Evolutionary conservation across 176 grass and related monocot genomes (phyloP).

Genomic region (Carex pumila): DNA sequence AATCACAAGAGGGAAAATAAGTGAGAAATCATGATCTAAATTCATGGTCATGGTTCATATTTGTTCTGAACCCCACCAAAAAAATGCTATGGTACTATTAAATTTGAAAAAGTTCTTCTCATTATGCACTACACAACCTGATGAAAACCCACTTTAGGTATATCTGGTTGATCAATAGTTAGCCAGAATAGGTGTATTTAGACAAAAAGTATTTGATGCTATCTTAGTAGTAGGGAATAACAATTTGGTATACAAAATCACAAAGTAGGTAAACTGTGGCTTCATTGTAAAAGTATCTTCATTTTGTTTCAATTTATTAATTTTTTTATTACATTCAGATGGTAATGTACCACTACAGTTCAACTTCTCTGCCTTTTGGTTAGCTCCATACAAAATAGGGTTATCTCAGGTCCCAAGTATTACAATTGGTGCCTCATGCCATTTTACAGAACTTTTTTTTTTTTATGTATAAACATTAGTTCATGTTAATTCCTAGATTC

Average conservation of each 20-base stretch:
- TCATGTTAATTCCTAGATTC: neutral
- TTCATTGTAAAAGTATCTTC: neutral
- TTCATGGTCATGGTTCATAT: neutral
- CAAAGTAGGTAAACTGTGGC: neutral
- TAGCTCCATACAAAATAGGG: neutral
- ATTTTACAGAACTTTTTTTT: neutral
- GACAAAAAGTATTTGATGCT: neutral
- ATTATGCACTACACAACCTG: neutral
- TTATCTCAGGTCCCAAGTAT: neutral
- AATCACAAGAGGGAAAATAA: neutral
- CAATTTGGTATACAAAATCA: neutral
- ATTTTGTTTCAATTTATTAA: neutral
- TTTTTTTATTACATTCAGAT: neutral
- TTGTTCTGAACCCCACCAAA: neutral
- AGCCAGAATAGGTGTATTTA: neutral
- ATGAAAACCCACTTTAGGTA: neutral
- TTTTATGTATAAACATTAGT: neutral
- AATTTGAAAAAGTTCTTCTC: neutral
- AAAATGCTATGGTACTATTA: neutral
- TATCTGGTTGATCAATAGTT: neutral
- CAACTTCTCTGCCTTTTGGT: neutral
- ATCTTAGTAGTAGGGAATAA: neutral
- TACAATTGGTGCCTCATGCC: too few species aligned
- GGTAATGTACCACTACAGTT: neutral
- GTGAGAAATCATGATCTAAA: neutral